phyloP scores from a whole-genome alignment of 2,329 filamentous ascomycete genomes.

The Beauveria brongniartii region DNA sequence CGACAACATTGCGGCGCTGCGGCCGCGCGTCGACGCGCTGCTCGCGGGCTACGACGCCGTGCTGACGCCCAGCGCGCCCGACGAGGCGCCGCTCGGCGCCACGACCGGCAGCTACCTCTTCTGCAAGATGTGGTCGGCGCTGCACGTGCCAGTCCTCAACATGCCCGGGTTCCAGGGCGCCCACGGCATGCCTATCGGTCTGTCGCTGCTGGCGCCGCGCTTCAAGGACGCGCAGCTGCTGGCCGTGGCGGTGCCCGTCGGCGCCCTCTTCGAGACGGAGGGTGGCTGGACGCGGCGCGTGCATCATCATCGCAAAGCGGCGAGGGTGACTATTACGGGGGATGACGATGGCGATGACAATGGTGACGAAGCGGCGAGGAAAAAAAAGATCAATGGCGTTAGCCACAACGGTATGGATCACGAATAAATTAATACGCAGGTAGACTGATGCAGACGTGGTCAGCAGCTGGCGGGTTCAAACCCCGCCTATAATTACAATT shows the following conservation, averaged over 20 bases:
- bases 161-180: constrained; percentile 52
- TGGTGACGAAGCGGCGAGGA: neutral
- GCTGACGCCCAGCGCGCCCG: constrained; percentile 48
- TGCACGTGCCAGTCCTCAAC: constrained; percentile 58
- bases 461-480: neutral
- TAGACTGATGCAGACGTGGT: neutral
- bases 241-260: constrained; percentile 30
- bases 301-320: neutral
- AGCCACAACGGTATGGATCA: neutral
- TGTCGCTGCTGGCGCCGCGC: constrained; percentile 42
- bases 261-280: constrained; percentile 24
- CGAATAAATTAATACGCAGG: neutral
- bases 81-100: constrained; percentile 45
- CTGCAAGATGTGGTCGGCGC: constrained; percentile 44
- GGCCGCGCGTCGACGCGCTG: constrained; percentile 47
- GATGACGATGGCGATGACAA: neutral
- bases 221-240: constrained; percentile 39
- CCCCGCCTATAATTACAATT: neutral
- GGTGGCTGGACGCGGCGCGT: constrained; percentile 24
- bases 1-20: constrained; percentile 43
- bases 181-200: constrained; percentile 48
- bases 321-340: too few relatives aligned
- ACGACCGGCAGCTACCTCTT: constrained; percentile 47
- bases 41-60: constrained; percentile 44
- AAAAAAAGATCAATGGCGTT: neutral